Base-by-base conservation (phyloP, 2,329 filamentous ascomycete genomes). In the Cladosporium colombiae region DNA sequence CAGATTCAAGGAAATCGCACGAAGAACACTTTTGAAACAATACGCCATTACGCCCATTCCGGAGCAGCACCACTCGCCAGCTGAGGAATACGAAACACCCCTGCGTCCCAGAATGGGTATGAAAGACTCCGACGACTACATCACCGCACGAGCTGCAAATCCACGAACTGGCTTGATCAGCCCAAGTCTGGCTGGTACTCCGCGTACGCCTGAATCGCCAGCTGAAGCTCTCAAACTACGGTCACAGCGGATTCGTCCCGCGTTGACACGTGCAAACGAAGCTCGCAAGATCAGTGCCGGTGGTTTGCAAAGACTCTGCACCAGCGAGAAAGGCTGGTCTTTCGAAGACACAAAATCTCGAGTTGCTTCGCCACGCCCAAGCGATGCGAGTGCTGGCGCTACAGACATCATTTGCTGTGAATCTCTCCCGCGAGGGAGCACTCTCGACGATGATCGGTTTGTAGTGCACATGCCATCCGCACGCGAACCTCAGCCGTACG, bases 71-170 rank as follows among this genome's bases (percentile, higher is more conserved):
- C 52, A 55, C 18, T 31, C 18, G 25, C n/a, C 52, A 33, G 27
- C 18, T 5, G 2, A 5, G 33, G 0, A 33, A 33, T n/a, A 33
- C 23, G 21, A 31, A n/a, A 58, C 63, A 18, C 58, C 46, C 14
- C 58, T 67, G 5, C 69, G 67, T 27, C 31, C 60, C n/a, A 66
- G 64, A 25, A 71, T 74, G 68, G 73, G 75, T 10, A 73, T 77
- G 68, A 75, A 72, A 64, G 74, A 76, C 31, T 76, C 74, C 57
- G 75, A 76, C 64, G 75, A 77, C 67, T 77, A 77, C 65, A 66
- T 77, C 50, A 77, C 75, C 21, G 75, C 73, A 31, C 68, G 75
- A 60, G 73, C 68, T 23, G 74, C 75, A 3, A 77, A 77, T 52
- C 75, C 75, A 11, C 62, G 71, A 21, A 77, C 75, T 16, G 75